A percentile compares a stretch with the other conserved stretches of the same genome.
phyloP scores from a whole-genome alignment of 495 filamentous ascomycete species.

The Talaromyces borbonicus region DNA sequence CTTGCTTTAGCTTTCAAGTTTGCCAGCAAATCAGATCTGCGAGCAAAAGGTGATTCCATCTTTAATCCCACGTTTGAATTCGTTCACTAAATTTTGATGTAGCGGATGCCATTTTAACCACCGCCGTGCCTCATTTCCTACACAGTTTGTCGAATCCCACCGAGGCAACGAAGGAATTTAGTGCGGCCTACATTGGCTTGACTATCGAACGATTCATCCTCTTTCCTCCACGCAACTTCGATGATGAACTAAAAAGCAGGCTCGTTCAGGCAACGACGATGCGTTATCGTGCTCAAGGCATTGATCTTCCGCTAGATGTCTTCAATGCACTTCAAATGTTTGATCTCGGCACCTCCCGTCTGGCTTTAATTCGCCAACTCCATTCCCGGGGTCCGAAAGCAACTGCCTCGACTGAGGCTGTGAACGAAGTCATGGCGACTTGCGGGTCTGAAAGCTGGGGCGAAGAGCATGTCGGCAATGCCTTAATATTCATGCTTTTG shows the following conservation, averaged over 20 bases:
- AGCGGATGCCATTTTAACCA: constrained; percentile 78
- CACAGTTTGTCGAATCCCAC: constrained; percentile 52
- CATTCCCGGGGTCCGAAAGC: constrained; percentile 59
- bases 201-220: constrained; percentile 75
- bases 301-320: constrained; percentile 59
- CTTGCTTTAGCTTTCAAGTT: constrained; percentile 82
- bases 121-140: constrained; percentile 64
- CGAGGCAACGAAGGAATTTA: constrained; percentile 52
- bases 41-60: constrained; percentile 67
- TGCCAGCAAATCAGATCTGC: constrained; percentile 65
- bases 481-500: constrained; percentile 72
- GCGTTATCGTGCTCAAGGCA: constrained; percentile 53
- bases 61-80: constrained; percentile 4
- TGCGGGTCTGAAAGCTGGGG: constrained; percentile 57
- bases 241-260: constrained; percentile 58
- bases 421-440: constrained; percentile 55
- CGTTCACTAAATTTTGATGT: constrained; percentile 17
- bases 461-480: constrained; percentile 73
- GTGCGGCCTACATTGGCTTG: constrained; percentile 55
- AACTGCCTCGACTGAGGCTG: constrained; percentile 43
- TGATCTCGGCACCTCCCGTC: constrained; percentile 53
- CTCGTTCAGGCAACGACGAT: constrained; percentile 55
- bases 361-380: constrained; percentile 64
- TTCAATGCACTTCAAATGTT: constrained; percentile 64
- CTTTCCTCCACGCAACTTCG: constrained; percentile 73